Base-by-base conservation (phyloP, 1,284 basidiomycete species). In the Filobasidium uniguttulatum region DNA sequence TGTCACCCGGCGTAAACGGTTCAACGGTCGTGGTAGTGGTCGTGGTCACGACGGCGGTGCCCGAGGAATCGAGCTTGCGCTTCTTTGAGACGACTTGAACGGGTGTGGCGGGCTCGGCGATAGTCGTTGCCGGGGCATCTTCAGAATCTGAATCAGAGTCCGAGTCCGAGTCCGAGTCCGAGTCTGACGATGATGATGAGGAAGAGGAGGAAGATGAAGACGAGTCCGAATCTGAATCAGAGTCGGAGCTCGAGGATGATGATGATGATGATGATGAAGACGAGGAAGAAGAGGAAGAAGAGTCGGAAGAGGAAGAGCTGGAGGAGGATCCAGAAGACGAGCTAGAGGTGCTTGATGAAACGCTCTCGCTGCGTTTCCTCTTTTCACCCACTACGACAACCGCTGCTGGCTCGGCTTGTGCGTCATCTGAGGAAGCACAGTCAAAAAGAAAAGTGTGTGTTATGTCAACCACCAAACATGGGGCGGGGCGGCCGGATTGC, bases 291-390 rank as follows among this genome's bases (percentile, higher is more conserved):
- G 47, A 44, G 30, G 47, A 53, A 6, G 50, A 54, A 17, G 54
- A 53, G 26, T 45, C 52, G 20, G 51, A 55, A 19, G 47, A 50
- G 5, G 58, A 59, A 15, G 57, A 57, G 3, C 60, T 62, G 1
- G 58, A 61, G 3, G 58, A 57, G 10, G 58, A 57, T 5, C 59
- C 62, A 19, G 47, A 50, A 5, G 58, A 59, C 12, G 57, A 57
- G 3, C 60, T 62, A 2, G 58, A 61, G 3, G 58, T 57, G 4
- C 62, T 61, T 4, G 60, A 55, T 1, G 61, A 60, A 48, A 62
- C 62, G 50, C 60, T 58, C 55, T 63, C 63, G 45, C 55, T 60
- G 40, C 59, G 51, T 41, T 53, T 53, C 31, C 51, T 23, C 43
- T 53, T 53, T 26, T 53, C 41, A 4, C 46, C 51, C 1, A 45